Base-by-base conservation (phyloP, 306 rosid species). In the Acacia confusa region DNA sequence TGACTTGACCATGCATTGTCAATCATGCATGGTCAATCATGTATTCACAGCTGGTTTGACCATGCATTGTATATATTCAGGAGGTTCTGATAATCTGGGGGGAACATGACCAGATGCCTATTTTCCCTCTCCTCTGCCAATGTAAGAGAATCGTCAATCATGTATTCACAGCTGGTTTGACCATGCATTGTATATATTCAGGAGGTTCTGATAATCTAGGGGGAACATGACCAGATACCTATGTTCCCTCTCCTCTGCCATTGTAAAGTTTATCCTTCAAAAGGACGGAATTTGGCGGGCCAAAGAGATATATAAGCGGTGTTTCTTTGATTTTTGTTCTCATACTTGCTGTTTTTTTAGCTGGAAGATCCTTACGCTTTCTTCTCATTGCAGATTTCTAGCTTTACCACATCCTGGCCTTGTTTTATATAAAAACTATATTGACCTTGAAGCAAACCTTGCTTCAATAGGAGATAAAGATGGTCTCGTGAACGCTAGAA, bases 81-180 rank as follows among this genome's bases (percentile, higher is more conserved):
- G 98, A 93, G 83, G 98, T 92, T 55, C 83, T 95, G 79, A 74
- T 93, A 36, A 27, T 95, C 28, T 93, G 97, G 99, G 99, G 99
- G 43, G 94, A 93, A 15, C 84, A 82, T 25, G 99, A 95, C 76
- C 78, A 58, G 48, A 81, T 95, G 76, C n/a, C n/a, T n/a, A n/a
- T n/a, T n/a, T 83, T 95, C 97, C 60, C 97, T 90, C 76, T 92
- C 99, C 12, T 82, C 90, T 58, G 86, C 90, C 78, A 78, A 93
- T 47, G 87, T 90, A 71, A 86, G n/a, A n/a, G 66, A 24, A 25
- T 60, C 65, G 6, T 78, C 40, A 44, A 53, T 20, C 2, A 55
- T 19, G 27, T 19, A 16, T 73, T 32, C 6, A 9, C 34, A 30
- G 3, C 41, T 57, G 41, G 78, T 1, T 53, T 22, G 32, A 24